Evolutionary conservation across 2,329 filamentous ascomycete species (phyloP).

Genomic region (Sarocladium oryzae): DNA sequence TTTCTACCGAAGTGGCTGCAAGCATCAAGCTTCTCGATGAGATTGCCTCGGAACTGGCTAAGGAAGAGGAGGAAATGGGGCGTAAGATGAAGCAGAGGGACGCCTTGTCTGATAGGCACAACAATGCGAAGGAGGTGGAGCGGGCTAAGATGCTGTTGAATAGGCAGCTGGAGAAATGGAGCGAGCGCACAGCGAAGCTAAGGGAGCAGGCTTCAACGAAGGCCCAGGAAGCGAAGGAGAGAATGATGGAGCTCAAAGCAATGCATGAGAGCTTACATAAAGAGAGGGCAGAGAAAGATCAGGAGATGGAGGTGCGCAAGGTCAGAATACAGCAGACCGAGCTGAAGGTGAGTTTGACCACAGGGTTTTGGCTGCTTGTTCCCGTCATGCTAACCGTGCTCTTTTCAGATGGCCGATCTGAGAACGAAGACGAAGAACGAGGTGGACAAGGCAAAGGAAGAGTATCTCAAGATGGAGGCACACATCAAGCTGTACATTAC

Average conservation of each 20-base stretch:
- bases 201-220: constrained; percentile 75
- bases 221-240: constrained; percentile 71
- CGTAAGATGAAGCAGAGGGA: constrained; percentile 78
- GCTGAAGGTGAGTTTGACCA: constrained; percentile 67
- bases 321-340: constrained; percentile 97
- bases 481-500: constrained; percentile 97
- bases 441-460: constrained; percentile 80
- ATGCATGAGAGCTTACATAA: constrained; percentile 76
- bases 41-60: constrained; percentile 73
- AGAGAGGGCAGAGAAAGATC: constrained; percentile 78
- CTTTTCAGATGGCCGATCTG: constrained; percentile 80
- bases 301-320: constrained; percentile 84
- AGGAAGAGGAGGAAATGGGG: constrained; percentile 85
- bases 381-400: neutral
- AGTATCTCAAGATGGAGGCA: constrained; percentile 95
- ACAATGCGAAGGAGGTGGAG: constrained; percentile 88
- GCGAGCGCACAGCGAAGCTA: constrained; percentile 78
- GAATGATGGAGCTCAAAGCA: constrained; percentile 82
- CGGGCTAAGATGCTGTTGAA: constrained; percentile 77
- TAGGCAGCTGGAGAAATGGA: constrained; percentile 78
- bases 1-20: constrained; percentile 76
- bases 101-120: constrained; percentile 77
- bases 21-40: constrained; percentile 89
- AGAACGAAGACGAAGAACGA: constrained; percentile 97
- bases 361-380: neutral